A percentile compares a stretch with the other conserved stretches of the same genome.
Conservation (phyloP, 2,329 filamentous ascomycete genomes). For the Phialocephala sp. region DNA sequence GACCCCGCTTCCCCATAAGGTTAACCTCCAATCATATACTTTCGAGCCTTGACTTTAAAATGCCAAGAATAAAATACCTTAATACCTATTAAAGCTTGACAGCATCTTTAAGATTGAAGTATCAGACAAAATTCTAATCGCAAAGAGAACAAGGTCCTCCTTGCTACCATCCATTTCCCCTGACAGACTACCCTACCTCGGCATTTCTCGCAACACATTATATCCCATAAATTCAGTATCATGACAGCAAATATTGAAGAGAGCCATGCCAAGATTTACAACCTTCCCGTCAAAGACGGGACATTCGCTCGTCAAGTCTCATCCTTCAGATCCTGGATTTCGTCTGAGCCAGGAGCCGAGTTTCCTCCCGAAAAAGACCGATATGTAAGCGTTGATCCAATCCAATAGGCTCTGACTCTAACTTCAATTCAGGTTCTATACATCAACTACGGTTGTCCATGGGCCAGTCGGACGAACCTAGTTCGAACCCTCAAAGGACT, state of each 20-base stretch:
- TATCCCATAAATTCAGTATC: background rate
- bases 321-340: conserved; percentile 72
- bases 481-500: conserved; percentile 88
- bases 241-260: background rate
- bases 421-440: conserved; percentile 4
- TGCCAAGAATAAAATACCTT: too few relatives aligned
- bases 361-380: conserved; percentile 71
- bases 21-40: background rate
- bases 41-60: too few relatives aligned
- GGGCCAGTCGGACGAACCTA: conserved; percentile 79
- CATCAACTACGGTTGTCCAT: conserved; percentile 23
- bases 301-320: conserved; percentile 89
- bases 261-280: background rate
- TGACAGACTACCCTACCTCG: too few relatives aligned
- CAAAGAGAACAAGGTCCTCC: too few relatives aligned
- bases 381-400: conserved; percentile 52
- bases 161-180: too few relatives aligned
- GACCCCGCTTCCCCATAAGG: background rate
- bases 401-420: too few relatives aligned
- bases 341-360: conserved; percentile 37
- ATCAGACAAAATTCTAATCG: too few relatives aligned
- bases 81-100: too few relatives aligned
- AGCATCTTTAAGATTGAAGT: too few relatives aligned
- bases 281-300: conserved; percentile 59
- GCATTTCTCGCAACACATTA: too few relatives aligned